Evolutionary conservation across 2,329 filamentous ascomycete species (phyloP).

Genomic region (Alternaria sp.): DNA sequence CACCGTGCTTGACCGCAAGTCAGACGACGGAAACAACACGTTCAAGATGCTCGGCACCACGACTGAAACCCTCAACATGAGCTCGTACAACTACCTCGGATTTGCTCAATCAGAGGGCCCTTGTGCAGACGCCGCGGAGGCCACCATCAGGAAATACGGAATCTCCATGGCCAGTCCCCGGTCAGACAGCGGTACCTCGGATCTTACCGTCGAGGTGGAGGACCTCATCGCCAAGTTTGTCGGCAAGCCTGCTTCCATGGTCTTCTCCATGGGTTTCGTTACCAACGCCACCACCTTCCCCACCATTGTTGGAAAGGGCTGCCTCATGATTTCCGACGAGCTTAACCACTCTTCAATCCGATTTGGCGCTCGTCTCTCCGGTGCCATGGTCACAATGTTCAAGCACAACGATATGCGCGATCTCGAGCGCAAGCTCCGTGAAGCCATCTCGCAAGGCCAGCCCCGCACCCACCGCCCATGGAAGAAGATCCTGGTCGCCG

Average conservation of each 20-base stretch:
- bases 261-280: constrained; percentile 99
- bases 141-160: constrained; percentile 83
- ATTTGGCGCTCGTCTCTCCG: constrained; percentile 90
- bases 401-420: constrained; percentile 96
- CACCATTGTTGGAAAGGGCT: constrained; percentile 89
- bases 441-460: constrained; percentile 94
- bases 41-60: constrained; percentile 89
- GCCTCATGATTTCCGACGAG: constrained; percentile 94
- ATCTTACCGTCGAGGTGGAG: constrained; percentile 89
- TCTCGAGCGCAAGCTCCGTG: constrained; percentile 84
- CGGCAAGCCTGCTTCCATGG: constrained; percentile 91
- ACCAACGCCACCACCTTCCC: constrained; percentile 95
- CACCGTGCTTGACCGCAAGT: constrained; percentile 88
- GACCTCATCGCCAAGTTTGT: constrained; percentile 88
- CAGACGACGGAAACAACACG: constrained; percentile 87
- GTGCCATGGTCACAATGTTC: constrained; percentile 94
- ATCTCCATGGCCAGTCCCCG: constrained; percentile 83
- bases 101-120: constrained; percentile 98
- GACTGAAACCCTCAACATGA: constrained; percentile 97
- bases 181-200: constrained; percentile 83
- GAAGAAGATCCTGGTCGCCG: constrained; percentile 98
- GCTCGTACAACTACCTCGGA: constrained; percentile 98
- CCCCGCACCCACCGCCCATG: constrained; percentile 97
- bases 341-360: constrained; percentile 98
- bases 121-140: constrained; percentile 92